Evolutionary conservation across 306 rosid species (phyloP).

Genomic region (Medicago truncatula): DNA sequence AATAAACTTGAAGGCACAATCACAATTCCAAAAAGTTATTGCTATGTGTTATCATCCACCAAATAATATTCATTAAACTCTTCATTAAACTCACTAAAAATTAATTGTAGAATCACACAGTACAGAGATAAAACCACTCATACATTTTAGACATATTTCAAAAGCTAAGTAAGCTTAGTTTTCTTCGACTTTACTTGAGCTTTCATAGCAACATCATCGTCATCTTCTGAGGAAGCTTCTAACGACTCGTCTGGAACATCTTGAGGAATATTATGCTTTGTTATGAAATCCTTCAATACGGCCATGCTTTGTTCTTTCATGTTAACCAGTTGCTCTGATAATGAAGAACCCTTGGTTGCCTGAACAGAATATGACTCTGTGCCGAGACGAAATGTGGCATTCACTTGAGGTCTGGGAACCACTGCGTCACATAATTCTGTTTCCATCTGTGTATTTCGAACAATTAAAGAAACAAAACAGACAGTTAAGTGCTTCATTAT

Average conservation of each 20-base stretch:
- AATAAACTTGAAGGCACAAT: background rate
- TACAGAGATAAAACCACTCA: conserved; percentile 21
- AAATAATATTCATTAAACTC: background rate
- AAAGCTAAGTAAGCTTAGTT: conserved; percentile 62
- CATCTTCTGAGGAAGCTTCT: conserved; percentile 74
- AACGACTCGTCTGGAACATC: conserved; percentile 81
- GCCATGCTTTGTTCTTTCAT: conserved; percentile 79
- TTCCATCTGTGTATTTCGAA: conserved; percentile 53
- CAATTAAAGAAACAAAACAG: background rate
- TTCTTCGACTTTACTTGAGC: conserved; percentile 68
- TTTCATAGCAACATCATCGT: conserved; percentile 57
- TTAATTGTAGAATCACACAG: conserved; percentile 22
- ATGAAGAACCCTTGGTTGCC: conserved; percentile 48
- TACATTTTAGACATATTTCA: background rate
- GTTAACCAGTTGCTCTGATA: conserved; percentile 73
- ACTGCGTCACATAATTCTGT: conserved; percentile 47
- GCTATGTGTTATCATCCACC: background rate
- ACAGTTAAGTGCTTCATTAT: conserved; percentile 3
- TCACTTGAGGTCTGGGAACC: conserved; percentile 51
- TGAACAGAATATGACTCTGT: conserved; percentile 59
- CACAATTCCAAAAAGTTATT: background rate
- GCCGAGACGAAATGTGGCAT: conserved; percentile 61
- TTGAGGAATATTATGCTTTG: conserved; percentile 77
- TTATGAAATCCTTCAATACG: conserved; percentile 81
- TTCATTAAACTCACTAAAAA: background rate